phyloP scores from a whole-genome alignment of 495 filamentous ascomycete genomes.

The Venustampulla echinocandica region DNA sequence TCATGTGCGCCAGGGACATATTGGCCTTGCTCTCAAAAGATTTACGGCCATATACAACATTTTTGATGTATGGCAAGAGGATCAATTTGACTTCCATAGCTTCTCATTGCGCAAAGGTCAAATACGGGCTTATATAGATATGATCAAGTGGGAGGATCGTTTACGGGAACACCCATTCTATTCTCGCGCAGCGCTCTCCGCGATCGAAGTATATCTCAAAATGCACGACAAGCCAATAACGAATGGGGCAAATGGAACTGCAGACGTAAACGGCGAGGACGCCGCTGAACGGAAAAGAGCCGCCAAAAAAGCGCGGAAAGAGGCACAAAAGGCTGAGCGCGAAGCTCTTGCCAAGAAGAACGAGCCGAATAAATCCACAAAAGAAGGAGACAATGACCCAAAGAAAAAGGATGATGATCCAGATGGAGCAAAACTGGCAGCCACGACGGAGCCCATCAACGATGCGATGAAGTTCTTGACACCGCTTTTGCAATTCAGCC shows the following conservation, averaged over 20 bases:
- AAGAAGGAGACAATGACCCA: constrained; percentile 36
- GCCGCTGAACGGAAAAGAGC: constrained; percentile 77
- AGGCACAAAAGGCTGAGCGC: constrained; percentile 76
- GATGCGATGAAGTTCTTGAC: constrained; percentile 82
- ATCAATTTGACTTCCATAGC: constrained; percentile 97
- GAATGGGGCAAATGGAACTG: constrained; percentile 44
- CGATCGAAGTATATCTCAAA: constrained; percentile 68
- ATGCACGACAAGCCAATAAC: constrained; percentile 67
- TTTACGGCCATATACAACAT: constrained; percentile 81
- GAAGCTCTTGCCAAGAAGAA: constrained; percentile 70
- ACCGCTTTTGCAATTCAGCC: constrained; percentile 69
- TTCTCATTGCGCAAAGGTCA: constrained; percentile 94
- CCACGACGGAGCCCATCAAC: constrained; percentile 72
- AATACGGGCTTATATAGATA: constrained; percentile 88
- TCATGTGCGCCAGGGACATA: constrained; percentile 72
- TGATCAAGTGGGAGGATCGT: constrained; percentile 91
- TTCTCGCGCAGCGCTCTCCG: constrained; percentile 72
- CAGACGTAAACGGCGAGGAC: constrained; percentile 33
- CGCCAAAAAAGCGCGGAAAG: constrained; percentile 89
- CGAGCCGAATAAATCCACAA: constrained; percentile 53
- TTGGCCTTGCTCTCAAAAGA: constrained; percentile 83
- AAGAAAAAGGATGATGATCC: constrained; percentile 89
- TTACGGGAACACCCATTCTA: constrained; percentile 91
- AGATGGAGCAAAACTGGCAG: constrained; percentile 62
- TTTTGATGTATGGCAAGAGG: constrained; percentile 95